These are phyloP conservation scores for Achaetomium macrosporum DNA, from an alignment of 2,329 filamentous ascomycete species.

Conservation along the genomic window DNA sequence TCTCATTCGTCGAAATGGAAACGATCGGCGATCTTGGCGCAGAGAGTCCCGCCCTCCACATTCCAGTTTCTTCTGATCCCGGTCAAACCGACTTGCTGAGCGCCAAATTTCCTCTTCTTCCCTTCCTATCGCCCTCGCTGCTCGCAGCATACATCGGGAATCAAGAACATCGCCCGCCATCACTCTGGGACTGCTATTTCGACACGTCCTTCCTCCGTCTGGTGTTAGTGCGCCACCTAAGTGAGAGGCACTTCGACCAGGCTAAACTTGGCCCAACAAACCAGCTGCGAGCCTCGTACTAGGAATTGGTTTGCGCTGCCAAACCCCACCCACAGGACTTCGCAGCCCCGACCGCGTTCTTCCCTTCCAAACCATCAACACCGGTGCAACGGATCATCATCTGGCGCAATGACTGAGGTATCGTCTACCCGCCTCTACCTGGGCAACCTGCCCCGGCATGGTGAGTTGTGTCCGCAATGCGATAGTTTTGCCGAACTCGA, in stretches of 20 bases:
- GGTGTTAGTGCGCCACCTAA: too few relatives aligned
- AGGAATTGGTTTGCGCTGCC: not conserved
- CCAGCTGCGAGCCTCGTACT: not conserved
- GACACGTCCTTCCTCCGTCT: too few relatives aligned
- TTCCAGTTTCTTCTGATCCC: not conserved
- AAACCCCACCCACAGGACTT: constrained; percentile 14
- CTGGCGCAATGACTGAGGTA: constrained; percentile 67
- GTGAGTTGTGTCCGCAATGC: constrained; percentile 50
- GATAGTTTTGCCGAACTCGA: not conserved
- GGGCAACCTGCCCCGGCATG: constrained; percentile 93
- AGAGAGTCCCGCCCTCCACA: not conserved
- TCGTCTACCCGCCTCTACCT: constrained; percentile 93
- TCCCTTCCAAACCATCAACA: constrained; percentile 5
- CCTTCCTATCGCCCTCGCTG: not conserved
- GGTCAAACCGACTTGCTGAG: not conserved
- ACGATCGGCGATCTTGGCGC: not conserved
- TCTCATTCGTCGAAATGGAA: too few relatives aligned
- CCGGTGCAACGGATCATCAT: constrained; percentile 22
- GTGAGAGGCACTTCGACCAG: not conserved
- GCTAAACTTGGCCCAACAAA: too few relatives aligned
- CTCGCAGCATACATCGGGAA: not conserved
- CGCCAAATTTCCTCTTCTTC: constrained; percentile 12
- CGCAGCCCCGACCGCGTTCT: constrained; percentile 2
- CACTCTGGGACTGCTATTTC: too few relatives aligned
- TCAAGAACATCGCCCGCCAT: too few relatives aligned